Evolutionary conservation across 257 asterid genomes (phyloP).

Genomic region (Capsicum pubescens): DNA sequence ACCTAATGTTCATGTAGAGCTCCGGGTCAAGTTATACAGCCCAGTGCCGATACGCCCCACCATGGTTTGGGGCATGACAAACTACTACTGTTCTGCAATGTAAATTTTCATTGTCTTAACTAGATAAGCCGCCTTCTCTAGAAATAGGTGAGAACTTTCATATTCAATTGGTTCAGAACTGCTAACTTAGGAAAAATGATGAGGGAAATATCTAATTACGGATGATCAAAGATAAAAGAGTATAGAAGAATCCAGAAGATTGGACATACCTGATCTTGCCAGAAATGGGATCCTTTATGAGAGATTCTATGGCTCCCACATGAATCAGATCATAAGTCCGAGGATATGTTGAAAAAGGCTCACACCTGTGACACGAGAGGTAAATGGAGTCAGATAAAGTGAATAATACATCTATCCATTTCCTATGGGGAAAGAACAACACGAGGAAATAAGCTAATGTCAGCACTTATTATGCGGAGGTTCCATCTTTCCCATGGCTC

Average conservation of each 20-base stretch:
- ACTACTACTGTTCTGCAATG: not conserved
- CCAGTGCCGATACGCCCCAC: too few relatives aligned
- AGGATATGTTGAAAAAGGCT: slow-evolving; percentile 98
- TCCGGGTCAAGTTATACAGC: too few relatives aligned
- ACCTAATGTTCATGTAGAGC: too few relatives aligned
- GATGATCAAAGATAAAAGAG: not conserved
- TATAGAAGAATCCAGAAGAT: not conserved
- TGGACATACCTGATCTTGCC: slow-evolving; percentile 71
- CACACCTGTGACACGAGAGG: slow-evolving; percentile 63
- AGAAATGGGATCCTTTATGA: slow-evolving; percentile 63
- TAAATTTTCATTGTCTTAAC: slow-evolving; percentile 11
- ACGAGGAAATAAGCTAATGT: not conserved
- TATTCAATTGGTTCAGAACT: slow-evolving; percentile 6
- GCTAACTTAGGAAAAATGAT: not conserved
- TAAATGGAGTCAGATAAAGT: slow-evolving; percentile 28
- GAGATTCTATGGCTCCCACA: slow-evolving; percentile 76
- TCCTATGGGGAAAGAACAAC: not conserved
- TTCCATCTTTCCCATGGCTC: not conserved
- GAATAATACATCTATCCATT: slow-evolving; percentile 36
- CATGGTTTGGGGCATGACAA: too few relatives aligned
- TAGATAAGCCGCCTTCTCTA: not conserved
- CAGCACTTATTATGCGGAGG: not conserved
- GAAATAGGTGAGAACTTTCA: not conserved
- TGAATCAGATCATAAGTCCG: slow-evolving; percentile 95
- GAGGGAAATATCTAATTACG: not conserved